Base-by-base conservation (phyloP, 2,329 filamentous ascomycete genomes). In the Fusarium subtropicale region DNA sequence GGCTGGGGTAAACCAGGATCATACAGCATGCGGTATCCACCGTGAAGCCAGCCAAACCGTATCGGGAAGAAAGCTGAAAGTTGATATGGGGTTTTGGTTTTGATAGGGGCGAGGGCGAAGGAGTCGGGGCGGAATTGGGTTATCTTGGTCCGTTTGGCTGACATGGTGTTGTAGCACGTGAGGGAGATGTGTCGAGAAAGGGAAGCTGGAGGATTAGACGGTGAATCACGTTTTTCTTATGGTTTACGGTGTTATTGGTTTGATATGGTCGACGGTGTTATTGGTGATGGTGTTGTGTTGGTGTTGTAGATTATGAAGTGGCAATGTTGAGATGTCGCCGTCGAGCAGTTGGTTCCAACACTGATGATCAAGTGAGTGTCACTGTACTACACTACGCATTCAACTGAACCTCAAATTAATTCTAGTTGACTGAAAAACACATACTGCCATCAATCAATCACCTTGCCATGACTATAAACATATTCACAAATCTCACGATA, bases 1-100 rank as follows among this genome's bases (percentile, higher is more conserved):
- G 56, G 62, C 63, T 61, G 62, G 62, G 63, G 62, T 66, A 56
- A 18, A 28, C 13, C 20, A 22, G 39, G 34, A 28, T 41, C 26
- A 31, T 45, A 45, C 44, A 12, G 46, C 15, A 52, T 30, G 11
- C 20, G 12, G 44, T 46, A 46, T 31, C 44, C 44, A 46, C 38
- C 31, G 7, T 15, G 30, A 33, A 54, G 9, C 39, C 39, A 26
- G 22, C 9, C 46, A 53, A 20, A 8, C 56, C 30, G 26, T 7
- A 56, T 66, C n/a, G 9, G 34, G 56, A 2, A 48, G 24, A 20
- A 28, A 46, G 44, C 44, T 46, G 44, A 30, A 15, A 48, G n/a
- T 24, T 24, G 44, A 36, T 55, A 36, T 22, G 59, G 31, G 33
- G 24, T 31, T 30, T 30, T 22, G 44, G 13, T 12, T 11, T 46